Evolutionary conservation across 805 yeast species (phyloP).

Genomic region (Zygotorulaspora florentina): DNA sequence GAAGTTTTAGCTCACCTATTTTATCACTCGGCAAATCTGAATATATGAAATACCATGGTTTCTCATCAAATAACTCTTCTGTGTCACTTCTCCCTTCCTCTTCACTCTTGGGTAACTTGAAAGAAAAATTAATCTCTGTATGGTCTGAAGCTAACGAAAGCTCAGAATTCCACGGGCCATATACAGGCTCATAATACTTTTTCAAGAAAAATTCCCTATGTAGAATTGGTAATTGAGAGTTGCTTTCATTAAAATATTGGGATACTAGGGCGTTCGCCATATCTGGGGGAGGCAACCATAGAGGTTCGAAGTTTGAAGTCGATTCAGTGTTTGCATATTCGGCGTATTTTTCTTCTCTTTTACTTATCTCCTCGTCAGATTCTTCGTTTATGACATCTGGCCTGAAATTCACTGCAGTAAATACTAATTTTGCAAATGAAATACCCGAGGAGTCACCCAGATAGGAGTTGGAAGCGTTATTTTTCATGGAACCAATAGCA

Average conservation of each 20-base stretch:
- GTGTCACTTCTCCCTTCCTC: constrained; percentile 7
- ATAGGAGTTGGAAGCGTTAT: constrained; percentile 33
- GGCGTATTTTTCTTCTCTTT: constrained; percentile 16
- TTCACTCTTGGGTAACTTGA: constrained; percentile 24
- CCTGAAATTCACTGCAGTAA: constrained; percentile 68
- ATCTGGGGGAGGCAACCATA: constrained; percentile 57
- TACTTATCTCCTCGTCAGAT: constrained; percentile 27
- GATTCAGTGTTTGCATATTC: constrained; percentile 22
- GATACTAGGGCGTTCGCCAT: constrained; percentile 64
- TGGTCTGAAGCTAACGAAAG: constrained; percentile 56
- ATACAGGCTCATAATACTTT: constrained; percentile 69
- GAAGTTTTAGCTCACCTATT: constrained; percentile 41
- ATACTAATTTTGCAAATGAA: constrained; percentile 71
- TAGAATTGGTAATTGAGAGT: constrained; percentile 76
- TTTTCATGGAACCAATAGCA: constrained; percentile 24
- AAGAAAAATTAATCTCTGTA: constrained; percentile 42
- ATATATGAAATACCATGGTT: constrained; percentile 41
- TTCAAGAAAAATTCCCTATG: constrained; percentile 75
- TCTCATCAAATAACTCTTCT: neutral
- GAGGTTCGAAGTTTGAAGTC: constrained; percentile 19
- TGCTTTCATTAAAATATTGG: constrained; percentile 70
- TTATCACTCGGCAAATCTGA: constrained; percentile 32
- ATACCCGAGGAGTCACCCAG: constrained; percentile 55
- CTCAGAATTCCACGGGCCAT: constrained; percentile 58
- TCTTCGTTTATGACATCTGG: constrained; percentile 31